Conservation (phyloP, 2,329 filamentous ascomycete genomes). For the Trichophyton schoenleinii region DNA sequence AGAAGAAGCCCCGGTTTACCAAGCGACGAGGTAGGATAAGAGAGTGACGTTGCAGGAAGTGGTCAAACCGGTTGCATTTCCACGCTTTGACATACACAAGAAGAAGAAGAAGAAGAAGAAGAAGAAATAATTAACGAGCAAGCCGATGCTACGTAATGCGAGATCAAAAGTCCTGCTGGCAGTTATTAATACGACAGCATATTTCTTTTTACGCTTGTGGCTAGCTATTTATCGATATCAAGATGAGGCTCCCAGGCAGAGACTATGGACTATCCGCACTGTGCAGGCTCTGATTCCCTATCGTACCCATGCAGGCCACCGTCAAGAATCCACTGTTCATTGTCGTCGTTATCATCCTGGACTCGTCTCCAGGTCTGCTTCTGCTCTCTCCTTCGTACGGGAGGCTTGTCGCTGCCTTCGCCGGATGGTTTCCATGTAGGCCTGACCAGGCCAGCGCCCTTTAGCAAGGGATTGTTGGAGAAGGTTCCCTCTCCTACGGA, state of each 20-base stretch:
- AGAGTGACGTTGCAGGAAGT: neutral
- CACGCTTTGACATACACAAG: neutral
- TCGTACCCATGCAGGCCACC: slow-evolving; percentile 31
- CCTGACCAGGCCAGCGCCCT: slow-evolving; percentile 32
- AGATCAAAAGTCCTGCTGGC: too few species aligned
- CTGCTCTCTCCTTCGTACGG: slow-evolving; percentile 19
- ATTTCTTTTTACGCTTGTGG: neutral
- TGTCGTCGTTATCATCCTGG: slow-evolving; percentile 36
- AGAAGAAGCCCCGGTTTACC: neutral
- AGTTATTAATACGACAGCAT: neutral
- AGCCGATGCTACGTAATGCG: too few species aligned
- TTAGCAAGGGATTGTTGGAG: slow-evolving; percentile 34
- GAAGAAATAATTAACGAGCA: too few species aligned
- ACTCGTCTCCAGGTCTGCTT: slow-evolving; percentile 36
- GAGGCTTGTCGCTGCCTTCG: slow-evolving; percentile 14
- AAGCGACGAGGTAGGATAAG: neutral
- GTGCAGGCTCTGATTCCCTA: neutral
- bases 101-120: too few species aligned
- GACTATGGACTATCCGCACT: neutral
- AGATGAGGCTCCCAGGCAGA: neutral
- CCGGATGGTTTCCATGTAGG: slow-evolving; percentile 33
- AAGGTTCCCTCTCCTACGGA: slow-evolving; percentile 23
- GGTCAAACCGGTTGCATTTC: neutral
- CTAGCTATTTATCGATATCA: neutral
- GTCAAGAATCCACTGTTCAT: slow-evolving; percentile 37